phyloP scores from a whole-genome alignment of 768 basidiomycete genomes.

The Boletus fagicola region DNA sequence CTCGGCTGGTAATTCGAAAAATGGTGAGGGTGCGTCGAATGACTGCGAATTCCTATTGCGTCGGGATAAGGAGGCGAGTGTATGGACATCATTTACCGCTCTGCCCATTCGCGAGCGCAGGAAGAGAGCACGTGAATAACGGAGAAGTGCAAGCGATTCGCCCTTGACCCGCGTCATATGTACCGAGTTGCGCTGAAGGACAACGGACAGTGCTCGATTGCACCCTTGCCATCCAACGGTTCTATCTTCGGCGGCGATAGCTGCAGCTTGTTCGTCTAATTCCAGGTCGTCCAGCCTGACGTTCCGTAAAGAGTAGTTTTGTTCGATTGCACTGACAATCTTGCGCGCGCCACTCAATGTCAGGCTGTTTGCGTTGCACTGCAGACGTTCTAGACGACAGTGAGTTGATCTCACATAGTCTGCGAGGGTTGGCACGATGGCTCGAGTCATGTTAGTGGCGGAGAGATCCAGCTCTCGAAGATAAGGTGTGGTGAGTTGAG shows the following conservation, averaged over 20 bases:
- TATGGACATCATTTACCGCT: neutral
- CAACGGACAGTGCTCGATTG: conserved; percentile 29
- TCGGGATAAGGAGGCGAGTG: conserved; percentile 5
- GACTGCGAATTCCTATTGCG: conserved; percentile 6
- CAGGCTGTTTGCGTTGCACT: conserved; percentile 56
- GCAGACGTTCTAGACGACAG: conserved; percentile 49
- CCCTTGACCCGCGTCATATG: conserved; percentile 39
- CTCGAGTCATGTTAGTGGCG: conserved; percentile 45
- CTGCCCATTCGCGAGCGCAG: conserved; percentile 32
- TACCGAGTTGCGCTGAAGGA: conserved; percentile 44
- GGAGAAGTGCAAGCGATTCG: conserved; percentile 51
- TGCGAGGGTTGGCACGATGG: conserved; percentile 41
- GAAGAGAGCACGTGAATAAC: conserved; percentile 50
- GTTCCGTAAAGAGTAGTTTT: conserved; percentile 47
- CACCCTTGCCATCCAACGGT: conserved; percentile 33
- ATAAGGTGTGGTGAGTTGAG: conserved; percentile 44
- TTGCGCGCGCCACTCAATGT: conserved; percentile 43
- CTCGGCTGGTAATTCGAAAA: conserved; percentile 52
- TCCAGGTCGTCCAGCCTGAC: conserved; percentile 52
- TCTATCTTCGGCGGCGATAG: conserved; percentile 25
- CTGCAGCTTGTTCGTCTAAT: conserved; percentile 27
- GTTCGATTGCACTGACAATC: conserved; percentile 46
- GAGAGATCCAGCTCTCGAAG: conserved; percentile 59
- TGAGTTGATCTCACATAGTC: conserved; percentile 51
- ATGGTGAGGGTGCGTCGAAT: conserved; percentile 24